Conservation (phyloP, 805 yeast genomes). For the Suhomyces sp. region DNA sequence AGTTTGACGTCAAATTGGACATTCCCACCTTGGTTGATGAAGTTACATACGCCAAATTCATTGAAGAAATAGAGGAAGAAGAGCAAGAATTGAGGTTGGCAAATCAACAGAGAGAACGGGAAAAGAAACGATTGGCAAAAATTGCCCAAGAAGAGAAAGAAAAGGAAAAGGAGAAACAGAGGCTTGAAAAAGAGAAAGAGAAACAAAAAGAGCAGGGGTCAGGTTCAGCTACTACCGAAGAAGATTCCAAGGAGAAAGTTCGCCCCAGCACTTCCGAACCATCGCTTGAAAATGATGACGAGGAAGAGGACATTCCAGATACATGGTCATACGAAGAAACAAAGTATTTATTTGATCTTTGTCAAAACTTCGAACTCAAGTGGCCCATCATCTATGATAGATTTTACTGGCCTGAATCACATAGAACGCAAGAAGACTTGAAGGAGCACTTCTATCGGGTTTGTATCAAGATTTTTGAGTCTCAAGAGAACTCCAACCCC, state of each 20-base stretch:
- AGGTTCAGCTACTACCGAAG: neutral
- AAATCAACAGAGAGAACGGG: constrained; percentile 11
- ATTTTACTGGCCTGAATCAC: constrained; percentile 29
- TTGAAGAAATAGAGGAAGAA: constrained; percentile 40
- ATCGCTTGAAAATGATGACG: constrained; percentile 36
- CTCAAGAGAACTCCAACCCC: constrained; percentile 43
- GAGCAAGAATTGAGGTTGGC: constrained; percentile 14
- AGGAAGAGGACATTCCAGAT: constrained; percentile 30
- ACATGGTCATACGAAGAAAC: constrained; percentile 82
- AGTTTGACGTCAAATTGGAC: constrained; percentile 65
- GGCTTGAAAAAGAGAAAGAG: constrained; percentile 6
- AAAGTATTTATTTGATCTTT: constrained; percentile 69
- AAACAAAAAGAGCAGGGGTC: constrained; percentile 8
- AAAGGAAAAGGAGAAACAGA: constrained; percentile 9
- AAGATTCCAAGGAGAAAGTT: constrained; percentile 2
- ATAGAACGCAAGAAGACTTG: constrained; percentile 69
- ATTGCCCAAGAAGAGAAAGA: constrained; percentile 9
- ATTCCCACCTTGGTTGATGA: constrained; percentile 67
- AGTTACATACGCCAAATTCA: constrained; percentile 53
- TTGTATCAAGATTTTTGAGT: constrained; percentile 47
- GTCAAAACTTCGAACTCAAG: constrained; percentile 58
- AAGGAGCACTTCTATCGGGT: constrained; percentile 78
- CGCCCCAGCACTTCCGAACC: neutral
- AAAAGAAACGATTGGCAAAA: constrained; percentile 11
- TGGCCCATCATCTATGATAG: constrained; percentile 70